phyloP scores from a whole-genome alignment of 2,329 filamentous ascomycete genomes.

The Hymenoscyphus infarciens region DNA sequence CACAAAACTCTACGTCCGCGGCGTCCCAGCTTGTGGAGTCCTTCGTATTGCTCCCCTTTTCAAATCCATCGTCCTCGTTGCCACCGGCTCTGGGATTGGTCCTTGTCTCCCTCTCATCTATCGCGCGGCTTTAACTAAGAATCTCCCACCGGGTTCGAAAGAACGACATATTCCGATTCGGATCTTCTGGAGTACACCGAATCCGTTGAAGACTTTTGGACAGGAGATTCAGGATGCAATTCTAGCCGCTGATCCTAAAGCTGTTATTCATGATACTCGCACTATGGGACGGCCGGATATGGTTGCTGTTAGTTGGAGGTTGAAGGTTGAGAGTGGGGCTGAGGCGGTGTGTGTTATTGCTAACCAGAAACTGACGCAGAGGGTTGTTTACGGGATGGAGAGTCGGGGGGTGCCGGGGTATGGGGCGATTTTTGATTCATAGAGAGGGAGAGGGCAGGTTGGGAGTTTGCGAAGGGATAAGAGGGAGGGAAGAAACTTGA shows the following conservation, averaged over 20 bases:
- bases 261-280: constrained; percentile 38
- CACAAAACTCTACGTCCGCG: constrained; percentile 62
- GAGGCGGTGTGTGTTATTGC: constrained; percentile 40
- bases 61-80: constrained; percentile 61
- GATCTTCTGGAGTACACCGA: constrained; percentile 39
- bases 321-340: constrained; percentile 33
- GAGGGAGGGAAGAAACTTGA: no score
- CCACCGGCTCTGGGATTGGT: constrained; percentile 71
- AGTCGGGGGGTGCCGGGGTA: constrained; percentile 37
- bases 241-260: constrained; percentile 33
- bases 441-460: background rate
- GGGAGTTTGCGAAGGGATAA: background rate
- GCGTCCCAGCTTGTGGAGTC: constrained; percentile 64
- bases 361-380: constrained; percentile 38
- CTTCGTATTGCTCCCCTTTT: constrained; percentile 66
- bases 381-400: constrained; percentile 40
- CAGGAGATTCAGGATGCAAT: constrained; percentile 35
- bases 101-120: constrained; percentile 49
- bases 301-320: constrained; percentile 31
- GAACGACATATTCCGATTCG: constrained; percentile 23
- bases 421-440: constrained; percentile 38
- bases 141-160: background rate
- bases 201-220: constrained; percentile 36
- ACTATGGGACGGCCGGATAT: constrained; percentile 37
- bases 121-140: constrained; percentile 1